Percentiles rank a stretch among this genome's conserved stretches.
Evolutionary conservation across 495 filamentous ascomycete genomes (phyloP).

Genomic region (Aspergillus egyptiacus): DNA sequence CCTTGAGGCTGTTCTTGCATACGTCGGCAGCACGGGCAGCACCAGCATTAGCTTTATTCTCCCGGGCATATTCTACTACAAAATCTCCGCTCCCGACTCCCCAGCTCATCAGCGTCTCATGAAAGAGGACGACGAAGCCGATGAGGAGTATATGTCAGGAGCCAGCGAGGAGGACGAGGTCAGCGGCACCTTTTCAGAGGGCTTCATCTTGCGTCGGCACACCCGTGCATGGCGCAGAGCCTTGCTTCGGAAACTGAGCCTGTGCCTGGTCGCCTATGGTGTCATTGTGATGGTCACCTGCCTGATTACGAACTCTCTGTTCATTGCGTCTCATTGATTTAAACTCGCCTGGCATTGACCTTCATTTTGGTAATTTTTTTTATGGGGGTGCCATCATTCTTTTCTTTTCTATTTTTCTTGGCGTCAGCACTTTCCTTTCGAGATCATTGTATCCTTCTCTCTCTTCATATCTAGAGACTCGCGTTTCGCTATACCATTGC

Average conservation of each 20-base stretch:
- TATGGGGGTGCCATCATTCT: too few relatives aligned
- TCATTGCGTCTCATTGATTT: conserved; percentile 37
- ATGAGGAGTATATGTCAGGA: conserved; percentile 34
- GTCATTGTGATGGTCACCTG: conserved; percentile 84
- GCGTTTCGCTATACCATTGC: conserved; percentile 11
- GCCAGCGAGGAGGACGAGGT: conserved; percentile 40
- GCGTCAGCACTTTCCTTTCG: neutral
- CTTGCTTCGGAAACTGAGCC: conserved; percentile 63
- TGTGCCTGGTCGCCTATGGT: conserved; percentile 78
- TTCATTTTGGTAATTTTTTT: neutral
- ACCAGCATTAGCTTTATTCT: conserved; percentile 96
- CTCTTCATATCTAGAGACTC: conserved; percentile 1
- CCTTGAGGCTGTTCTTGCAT: conserved; percentile 84
- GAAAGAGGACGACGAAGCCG: conserved; percentile 79
- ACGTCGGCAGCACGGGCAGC: conserved; percentile 89
- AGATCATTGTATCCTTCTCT: neutral
- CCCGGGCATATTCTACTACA: conserved; percentile 95
- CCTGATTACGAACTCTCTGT: conserved; percentile 75
- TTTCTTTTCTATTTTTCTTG: neutral
- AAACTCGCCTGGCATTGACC: neutral
- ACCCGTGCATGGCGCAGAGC: conserved; percentile 50
- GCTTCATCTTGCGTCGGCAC: conserved; percentile 45
- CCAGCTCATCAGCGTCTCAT: conserved; percentile 73
- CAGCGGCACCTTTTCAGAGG: conserved; percentile 34
- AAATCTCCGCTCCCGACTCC: conserved; percentile 83